These are phyloP conservation scores for Sistotremastrum niveocremeum DNA, from an alignment of 768 basidiomycete species.

Conservation along the genomic window DNA sequence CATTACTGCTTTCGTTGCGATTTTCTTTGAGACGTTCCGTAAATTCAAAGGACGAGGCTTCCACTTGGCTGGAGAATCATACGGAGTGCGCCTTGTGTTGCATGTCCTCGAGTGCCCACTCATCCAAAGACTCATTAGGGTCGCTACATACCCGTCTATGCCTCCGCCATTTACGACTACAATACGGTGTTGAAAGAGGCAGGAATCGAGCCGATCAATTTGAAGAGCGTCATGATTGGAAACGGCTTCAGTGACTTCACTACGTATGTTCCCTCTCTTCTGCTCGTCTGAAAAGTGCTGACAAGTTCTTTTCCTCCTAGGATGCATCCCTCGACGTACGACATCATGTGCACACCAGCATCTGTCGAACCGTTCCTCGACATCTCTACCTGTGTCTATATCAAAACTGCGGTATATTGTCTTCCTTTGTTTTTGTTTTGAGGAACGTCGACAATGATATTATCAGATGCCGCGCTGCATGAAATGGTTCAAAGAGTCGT, in stretches of 20 bases:
- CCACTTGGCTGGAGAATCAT: slow-evolving; percentile 13
- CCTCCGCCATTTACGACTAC: slow-evolving; percentile 1
- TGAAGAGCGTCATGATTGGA: slow-evolving; percentile 7
- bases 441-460: neutral
- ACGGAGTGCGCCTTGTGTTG: slow-evolving; percentile 7
- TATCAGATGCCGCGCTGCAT: slow-evolving; percentile 21
- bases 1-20: slow-evolving; percentile 12
- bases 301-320: neutral
- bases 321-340: slow-evolving; percentile 10
- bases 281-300: slow-evolving; percentile 1
- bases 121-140: too few species aligned
- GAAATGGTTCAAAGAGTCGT: slow-evolving; percentile 15
- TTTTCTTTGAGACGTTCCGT: slow-evolving; percentile 13
- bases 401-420: neutral
- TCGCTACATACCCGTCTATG: slow-evolving; percentile 7
- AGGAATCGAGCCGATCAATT: slow-evolving; percentile 19
- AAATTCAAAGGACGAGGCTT: slow-evolving; percentile 12
- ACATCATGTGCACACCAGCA: slow-evolving; percentile 1
- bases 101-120: neutral
- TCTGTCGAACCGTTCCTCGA: slow-evolving; percentile 1
- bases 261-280: neutral
- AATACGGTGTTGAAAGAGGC: neutral
- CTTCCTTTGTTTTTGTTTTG: neutral
- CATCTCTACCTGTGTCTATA: slow-evolving; percentile 4
- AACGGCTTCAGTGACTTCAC: slow-evolving; percentile 5